Evolutionary conservation across 2,329 filamentous ascomycete species (phyloP), one percentile per base, ranked within the genome.

Genomic region (Madurella fahalii): DNA sequence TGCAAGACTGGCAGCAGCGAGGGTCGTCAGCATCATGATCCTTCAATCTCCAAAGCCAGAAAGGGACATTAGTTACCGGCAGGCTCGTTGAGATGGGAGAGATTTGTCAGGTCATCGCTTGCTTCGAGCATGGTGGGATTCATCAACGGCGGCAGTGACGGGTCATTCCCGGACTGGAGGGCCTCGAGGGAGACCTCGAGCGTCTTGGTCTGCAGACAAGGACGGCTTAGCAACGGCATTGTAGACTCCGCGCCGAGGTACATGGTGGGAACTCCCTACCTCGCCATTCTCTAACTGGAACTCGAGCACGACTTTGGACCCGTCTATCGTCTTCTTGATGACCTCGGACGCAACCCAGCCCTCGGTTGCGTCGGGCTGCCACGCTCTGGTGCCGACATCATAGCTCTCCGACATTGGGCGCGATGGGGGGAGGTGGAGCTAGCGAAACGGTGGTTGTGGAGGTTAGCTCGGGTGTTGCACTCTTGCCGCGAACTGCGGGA

Each of bases 261-360:
- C 42, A 37, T 40, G 34, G 7, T 15, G 18, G 7, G 25, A 54
- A 47, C 69, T 68, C 57, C 64, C 30, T 75, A 96, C 93, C 84
- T 96, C 90, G 74, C 91, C 94, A 82, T 91, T 96, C 65, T 91
- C 90, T 62, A 97, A 80, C 73, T 85, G 81, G 74, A 99, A 97
- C 65, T 91, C 82, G 66, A 99, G 82, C 69, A 81, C 87, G 68
- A 93, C 88, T 71, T 95, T 96, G 68, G 90, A 82, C 59, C 91
- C 94, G 69, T 94, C 81, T 62, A 90, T 77, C 53, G 82, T 81
- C 80, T 94, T 96, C 74, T 89, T 87, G 71, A 87, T 80, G 65
- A 99, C 88, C 80, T 97, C 92, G 45, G 94, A 96, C 70, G 92
- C 89, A 72, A 99, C 85, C 93, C 94, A 99, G 76, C 94, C 94